Evolutionary conservation across 371 early-diverging fungal species (phyloP).

Genomic region (Mucor racemosus): DNA sequence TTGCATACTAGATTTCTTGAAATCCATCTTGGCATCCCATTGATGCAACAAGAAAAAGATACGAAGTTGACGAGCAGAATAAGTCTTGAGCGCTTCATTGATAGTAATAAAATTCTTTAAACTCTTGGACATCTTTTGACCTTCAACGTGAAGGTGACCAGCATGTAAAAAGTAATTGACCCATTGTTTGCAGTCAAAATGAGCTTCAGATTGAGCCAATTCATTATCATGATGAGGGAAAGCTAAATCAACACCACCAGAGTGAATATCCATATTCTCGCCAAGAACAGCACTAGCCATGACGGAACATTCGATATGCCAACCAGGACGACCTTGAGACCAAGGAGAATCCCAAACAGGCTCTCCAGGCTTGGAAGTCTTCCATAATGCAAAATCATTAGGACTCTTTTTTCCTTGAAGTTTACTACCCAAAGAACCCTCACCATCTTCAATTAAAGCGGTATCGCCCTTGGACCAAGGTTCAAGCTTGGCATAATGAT

Average conservation of each 20-base stretch:
- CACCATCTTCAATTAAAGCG: slow-evolving; percentile 87
- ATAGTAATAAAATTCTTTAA: slow-evolving; percentile 99
- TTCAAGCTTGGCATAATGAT: slow-evolving; percentile 93
- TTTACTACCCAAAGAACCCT: slow-evolving; percentile 83
- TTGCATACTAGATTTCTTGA: slow-evolving; percentile 80
- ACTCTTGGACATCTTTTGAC: slow-evolving; percentile 99
- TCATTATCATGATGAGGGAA: slow-evolving; percentile 99
- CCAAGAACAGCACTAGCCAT: slow-evolving; percentile 98
- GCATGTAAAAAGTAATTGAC: slow-evolving; percentile 99
- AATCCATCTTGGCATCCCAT: slow-evolving; percentile 95
- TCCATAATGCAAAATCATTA: slow-evolving; percentile 99
- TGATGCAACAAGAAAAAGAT: slow-evolving; percentile 92
- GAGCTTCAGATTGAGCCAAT: slow-evolving; percentile 97
- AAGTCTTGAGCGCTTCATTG: slow-evolving; percentile 85
- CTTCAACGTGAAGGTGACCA: slow-evolving; percentile 99
- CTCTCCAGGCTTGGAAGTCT: slow-evolving; percentile 95
- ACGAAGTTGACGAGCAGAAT: slow-evolving; percentile 91
- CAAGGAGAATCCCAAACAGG: slow-evolving; percentile 97
- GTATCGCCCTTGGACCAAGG: slow-evolving; percentile 88
- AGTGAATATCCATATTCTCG: slow-evolving; percentile 95
- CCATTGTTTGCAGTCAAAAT: slow-evolving; percentile 93
- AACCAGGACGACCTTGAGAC: slow-evolving; percentile 98
- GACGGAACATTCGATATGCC: slow-evolving; percentile 99
- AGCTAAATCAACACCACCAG: slow-evolving; percentile 98
- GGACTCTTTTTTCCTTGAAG: slow-evolving; percentile 75